These are phyloP conservation scores for Peronospora farinosa DNA, from an alignment of 352 stramenopile genomes.

Conservation along the genomic window DNA sequence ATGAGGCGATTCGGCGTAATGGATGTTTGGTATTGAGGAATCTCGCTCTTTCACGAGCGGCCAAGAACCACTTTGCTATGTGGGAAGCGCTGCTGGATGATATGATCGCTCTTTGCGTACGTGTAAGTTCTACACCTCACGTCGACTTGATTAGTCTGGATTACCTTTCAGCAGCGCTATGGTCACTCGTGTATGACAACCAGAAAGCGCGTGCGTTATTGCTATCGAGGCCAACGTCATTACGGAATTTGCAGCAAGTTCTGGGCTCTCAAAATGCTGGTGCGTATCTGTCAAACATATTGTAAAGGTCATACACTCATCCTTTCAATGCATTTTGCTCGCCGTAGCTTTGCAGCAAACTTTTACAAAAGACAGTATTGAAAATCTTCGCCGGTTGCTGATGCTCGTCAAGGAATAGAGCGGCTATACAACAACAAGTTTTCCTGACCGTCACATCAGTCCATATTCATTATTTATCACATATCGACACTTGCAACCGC, in stretches of 20 bases:
- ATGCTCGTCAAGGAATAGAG: constrained; percentile 25
- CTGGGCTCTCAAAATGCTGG: constrained; percentile 14
- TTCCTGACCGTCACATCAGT: constrained; percentile 2
- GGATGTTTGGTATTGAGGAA: constrained; percentile 55
- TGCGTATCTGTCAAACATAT: constrained; percentile 6
- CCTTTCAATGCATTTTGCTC: neutral
- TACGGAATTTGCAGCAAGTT: constrained; percentile 34
- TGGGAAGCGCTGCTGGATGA: constrained; percentile 45
- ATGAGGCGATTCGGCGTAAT: constrained; percentile 19
- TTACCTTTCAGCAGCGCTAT: constrained; percentile 38
- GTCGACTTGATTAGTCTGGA: constrained; percentile 9
- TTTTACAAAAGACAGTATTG: constrained; percentile 9
- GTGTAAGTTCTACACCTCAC: neutral
- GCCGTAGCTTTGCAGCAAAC: neutral
- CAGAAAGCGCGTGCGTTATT: constrained; percentile 49
- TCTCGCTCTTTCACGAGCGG: constrained; percentile 43
- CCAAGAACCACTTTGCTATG: constrained; percentile 51
- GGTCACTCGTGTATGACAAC: constrained; percentile 60
- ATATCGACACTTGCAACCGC: neutral
- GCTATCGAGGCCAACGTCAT: constrained; percentile 20
- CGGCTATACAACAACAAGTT: neutral
- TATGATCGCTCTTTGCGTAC: constrained; percentile 28
- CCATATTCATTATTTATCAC: constrained; percentile 30
- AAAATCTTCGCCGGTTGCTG: constrained; percentile 28
- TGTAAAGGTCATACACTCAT: neutral